A percentile compares a stretch with the other conserved stretches of the same genome.
Evolutionary conservation across 2,329 filamentous ascomycete genomes (phyloP).

Genomic region (Juglanconis sp.): DNA sequence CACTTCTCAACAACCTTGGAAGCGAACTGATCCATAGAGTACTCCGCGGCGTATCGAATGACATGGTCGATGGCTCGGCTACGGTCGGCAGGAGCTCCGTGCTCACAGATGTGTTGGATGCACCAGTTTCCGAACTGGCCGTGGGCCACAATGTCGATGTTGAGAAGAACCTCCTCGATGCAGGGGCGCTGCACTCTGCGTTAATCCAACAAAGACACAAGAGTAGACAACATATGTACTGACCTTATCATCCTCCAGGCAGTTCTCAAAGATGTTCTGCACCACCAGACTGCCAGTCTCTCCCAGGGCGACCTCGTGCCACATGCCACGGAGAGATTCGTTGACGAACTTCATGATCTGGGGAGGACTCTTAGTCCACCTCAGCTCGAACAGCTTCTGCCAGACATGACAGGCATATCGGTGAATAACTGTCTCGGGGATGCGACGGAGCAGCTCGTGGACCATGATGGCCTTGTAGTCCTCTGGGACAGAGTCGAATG

Average conservation of each 20-base stretch:
- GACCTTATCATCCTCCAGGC: slow-evolving; percentile 97
- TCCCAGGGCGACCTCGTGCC: slow-evolving; percentile 95
- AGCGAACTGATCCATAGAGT: slow-evolving; percentile 98
- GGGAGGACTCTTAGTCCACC: slow-evolving; percentile 90
- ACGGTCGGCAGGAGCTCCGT: slow-evolving; percentile 85
- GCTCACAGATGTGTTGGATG: slow-evolving; percentile 98
- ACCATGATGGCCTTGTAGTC: slow-evolving; percentile 99
- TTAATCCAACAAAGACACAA: background rate
- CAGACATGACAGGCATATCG: slow-evolving; percentile 98
- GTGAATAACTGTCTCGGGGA: slow-evolving; percentile 97
- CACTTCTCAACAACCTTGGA: slow-evolving; percentile 99
- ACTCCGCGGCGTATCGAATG: slow-evolving; percentile 87
- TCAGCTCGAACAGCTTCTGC: slow-evolving; percentile 98
- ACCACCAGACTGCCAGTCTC: slow-evolving; percentile 98
- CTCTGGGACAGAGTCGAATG: slow-evolving; percentile 95
- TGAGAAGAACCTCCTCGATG: slow-evolving; percentile 91
- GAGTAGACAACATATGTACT: slow-evolving; percentile 21
- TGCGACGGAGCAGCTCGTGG: slow-evolving; percentile 90
- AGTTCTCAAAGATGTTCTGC: slow-evolving; percentile 99
- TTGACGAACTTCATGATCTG: slow-evolving; percentile 99
- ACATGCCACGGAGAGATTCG: slow-evolving; percentile 91
- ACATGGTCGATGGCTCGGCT: slow-evolving; percentile 94
- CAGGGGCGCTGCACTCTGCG: slow-evolving; percentile 71
- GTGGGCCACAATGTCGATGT: slow-evolving; percentile 94
- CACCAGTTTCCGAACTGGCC: slow-evolving; percentile 99